Percentiles rank a stretch among this genome's conserved stretches.
Evolutionary conservation across 805 yeast species (phyloP).

Genomic region (Scheffersomyces stipitis): DNA sequence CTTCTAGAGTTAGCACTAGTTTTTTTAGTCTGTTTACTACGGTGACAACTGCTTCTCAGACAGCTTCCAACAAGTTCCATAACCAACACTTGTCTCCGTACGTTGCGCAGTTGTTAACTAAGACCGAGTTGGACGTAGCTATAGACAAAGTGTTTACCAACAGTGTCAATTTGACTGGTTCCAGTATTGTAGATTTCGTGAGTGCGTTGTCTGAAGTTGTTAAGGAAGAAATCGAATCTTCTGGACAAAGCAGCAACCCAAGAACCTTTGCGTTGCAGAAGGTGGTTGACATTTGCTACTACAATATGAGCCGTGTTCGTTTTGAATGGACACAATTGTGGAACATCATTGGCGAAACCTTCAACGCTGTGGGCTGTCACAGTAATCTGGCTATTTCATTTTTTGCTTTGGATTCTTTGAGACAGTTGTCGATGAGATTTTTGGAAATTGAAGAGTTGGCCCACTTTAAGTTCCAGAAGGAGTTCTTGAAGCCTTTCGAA

Average conservation of each 20-base stretch:
- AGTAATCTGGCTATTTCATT: conserved; percentile 72
- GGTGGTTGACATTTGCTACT: conserved; percentile 95
- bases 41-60: conserved; percentile 54
- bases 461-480: conserved; percentile 93
- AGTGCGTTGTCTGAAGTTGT: conserved; percentile 84
- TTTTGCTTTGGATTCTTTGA: conserved; percentile 90
- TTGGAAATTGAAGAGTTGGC: conserved; percentile 91
- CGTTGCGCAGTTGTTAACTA: conserved; percentile 55
- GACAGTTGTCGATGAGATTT: conserved; percentile 91
- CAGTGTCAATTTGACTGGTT: conserved; percentile 75
- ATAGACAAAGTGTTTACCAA: conserved; percentile 87
- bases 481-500: conserved; percentile 88
- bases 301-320: conserved; percentile 94
- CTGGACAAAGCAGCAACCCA: conserved; percentile 79
- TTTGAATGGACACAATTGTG: conserved; percentile 96
- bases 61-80: conserved; percentile 68
- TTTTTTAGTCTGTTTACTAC: conserved; percentile 60
- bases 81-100: conserved; percentile 64
- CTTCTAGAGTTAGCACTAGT: conserved; percentile 36
- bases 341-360: conserved; percentile 89
- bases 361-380: conserved; percentile 82
- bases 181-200: conserved; percentile 84
- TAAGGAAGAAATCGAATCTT: conserved; percentile 84
- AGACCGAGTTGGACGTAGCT: conserved; percentile 72
- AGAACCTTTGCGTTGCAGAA: conserved; percentile 91